Evolutionary conservation across 768 basidiomycete species (phyloP), one percentile per base, ranked within the genome.

Genomic region (Rhizopogon roseolus): DNA sequence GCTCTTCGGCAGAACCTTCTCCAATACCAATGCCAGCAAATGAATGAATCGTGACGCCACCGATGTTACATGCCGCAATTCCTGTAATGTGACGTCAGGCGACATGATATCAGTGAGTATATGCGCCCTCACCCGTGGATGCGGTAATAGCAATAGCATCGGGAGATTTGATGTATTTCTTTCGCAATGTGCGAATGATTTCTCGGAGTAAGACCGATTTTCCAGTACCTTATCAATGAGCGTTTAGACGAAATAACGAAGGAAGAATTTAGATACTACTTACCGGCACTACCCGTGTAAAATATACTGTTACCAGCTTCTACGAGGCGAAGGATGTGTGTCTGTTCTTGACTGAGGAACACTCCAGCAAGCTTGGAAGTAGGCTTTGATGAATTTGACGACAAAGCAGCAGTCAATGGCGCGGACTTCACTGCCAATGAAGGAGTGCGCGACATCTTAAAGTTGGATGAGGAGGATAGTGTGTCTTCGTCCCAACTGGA

Each of bases 31-130:
- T 89, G 0, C 96, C 95, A n/a, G 89, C 84, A 65, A 97, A 99
- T 0, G 92, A 95, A 66, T 99, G 96, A 36, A 98, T 80, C 0
- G 96, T 98, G 22, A 90, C 82, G 39, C 97, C 96, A 9, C 96
- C 96, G 48, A 99, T 94, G 60, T 99, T 98, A 68, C 94, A 97
- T 5, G 96, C 96, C 6, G 96, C 96, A 61, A 98, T 97, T 41
- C 89, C 89, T 87, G 29, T 6, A 34, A 53, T 14, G 29, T 25
- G 41, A 36, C 45, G 22, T 17, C 37, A 40, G 40, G 19, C 14
- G 32, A 36, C 19, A 50, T n/a, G 11, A 41, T 41, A 38, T 22
- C 17, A 9, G 53, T 37, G 45, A 49, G 13, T 7, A 49, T 46
- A 50, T 43, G 32, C 32, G 40, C 36, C 58, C 68, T 32, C 46